A percentile compares a stretch with the other conserved stretches of the same genome.
phyloP scores from a whole-genome alignment of 495 filamentous ascomycete species.

The Chaetomium fimeti region DNA sequence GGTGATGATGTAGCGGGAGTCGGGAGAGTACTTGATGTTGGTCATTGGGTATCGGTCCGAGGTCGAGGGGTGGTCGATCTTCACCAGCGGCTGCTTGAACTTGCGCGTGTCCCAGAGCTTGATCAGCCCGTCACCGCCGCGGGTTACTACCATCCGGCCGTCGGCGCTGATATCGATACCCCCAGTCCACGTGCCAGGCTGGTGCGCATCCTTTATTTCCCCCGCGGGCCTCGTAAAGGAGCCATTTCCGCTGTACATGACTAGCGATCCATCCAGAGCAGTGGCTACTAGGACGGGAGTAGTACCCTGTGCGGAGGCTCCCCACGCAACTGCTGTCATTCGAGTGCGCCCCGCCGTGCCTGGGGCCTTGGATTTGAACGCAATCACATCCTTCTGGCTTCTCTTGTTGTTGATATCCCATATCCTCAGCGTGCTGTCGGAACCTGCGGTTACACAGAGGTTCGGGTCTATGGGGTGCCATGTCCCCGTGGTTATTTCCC shows the following conservation, averaged over 20 bases:
- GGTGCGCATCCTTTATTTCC: constrained; percentile 84
- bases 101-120: constrained; percentile 96
- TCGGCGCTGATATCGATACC: constrained; percentile 90
- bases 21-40: constrained; percentile 86
- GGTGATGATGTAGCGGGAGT: constrained; percentile 76
- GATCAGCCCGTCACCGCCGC: constrained; percentile 80
- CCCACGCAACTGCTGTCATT: constrained; percentile 93
- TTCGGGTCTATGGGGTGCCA: constrained; percentile 87
- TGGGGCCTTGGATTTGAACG: constrained; percentile 83
- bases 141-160: constrained; percentile 81
- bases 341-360: constrained; percentile 87
- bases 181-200: constrained; percentile 82
- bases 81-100: constrained; percentile 83
- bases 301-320: constrained; percentile 69
- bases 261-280: constrained; percentile 83
- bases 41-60: constrained; percentile 77
- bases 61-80: constrained; percentile 75
- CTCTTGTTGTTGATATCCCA: constrained; percentile 92
- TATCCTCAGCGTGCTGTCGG: constrained; percentile 90
- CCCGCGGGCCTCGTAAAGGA: constrained; percentile 82
- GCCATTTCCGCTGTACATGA: constrained; percentile 90
- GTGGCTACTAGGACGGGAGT: constrained; percentile 79
- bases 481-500: constrained; percentile 78
- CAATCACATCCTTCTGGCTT: constrained; percentile 86
- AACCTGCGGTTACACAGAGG: constrained; percentile 81